Conservation (phyloP, 1,284 basidiomycete species). For the Boletus mariae region DNA sequence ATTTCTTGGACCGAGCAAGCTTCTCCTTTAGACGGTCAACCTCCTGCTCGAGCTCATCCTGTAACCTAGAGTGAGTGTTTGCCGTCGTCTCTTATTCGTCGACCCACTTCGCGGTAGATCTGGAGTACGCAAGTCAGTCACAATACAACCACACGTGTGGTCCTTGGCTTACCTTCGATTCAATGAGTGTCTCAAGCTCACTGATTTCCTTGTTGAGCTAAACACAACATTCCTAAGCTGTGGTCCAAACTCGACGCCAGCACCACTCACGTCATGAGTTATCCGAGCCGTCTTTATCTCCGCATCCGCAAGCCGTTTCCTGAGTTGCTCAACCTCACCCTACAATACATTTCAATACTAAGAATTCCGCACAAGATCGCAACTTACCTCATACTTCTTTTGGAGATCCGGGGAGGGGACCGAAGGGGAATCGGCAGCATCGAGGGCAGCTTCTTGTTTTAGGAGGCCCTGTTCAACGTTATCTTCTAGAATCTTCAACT, state of each 20-base stretch:
- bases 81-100: background rate
- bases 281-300: conserved; percentile 71
- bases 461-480: conserved; percentile 65
- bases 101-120: conserved; percentile 81
- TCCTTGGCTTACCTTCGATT: conserved; percentile 65
- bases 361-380: background rate
- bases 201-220: conserved; percentile 88
- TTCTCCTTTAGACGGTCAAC: conserved; percentile 73
- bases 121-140: conserved; percentile 29
- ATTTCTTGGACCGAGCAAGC: conserved; percentile 53
- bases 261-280: conserved; percentile 60
- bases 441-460: conserved; percentile 47
- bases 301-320: conserved; percentile 61
- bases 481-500: conserved; percentile 69
- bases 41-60: conserved; percentile 89
- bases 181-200: conserved; percentile 84
- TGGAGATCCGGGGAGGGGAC: conserved; percentile 38
- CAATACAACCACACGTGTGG: background rate
- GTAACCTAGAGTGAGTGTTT: conserved; percentile 7
- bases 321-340: conserved; percentile 66
- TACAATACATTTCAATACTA: conserved; percentile 26
- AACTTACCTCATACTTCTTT: conserved; percentile 51
- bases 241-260: conserved; percentile 1
- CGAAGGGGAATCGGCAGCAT: conserved; percentile 29
- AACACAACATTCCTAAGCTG: conserved; percentile 4